phyloP scores from a whole-genome alignment of 2,329 filamentous ascomycete species.

The Venturia carpophila region DNA sequence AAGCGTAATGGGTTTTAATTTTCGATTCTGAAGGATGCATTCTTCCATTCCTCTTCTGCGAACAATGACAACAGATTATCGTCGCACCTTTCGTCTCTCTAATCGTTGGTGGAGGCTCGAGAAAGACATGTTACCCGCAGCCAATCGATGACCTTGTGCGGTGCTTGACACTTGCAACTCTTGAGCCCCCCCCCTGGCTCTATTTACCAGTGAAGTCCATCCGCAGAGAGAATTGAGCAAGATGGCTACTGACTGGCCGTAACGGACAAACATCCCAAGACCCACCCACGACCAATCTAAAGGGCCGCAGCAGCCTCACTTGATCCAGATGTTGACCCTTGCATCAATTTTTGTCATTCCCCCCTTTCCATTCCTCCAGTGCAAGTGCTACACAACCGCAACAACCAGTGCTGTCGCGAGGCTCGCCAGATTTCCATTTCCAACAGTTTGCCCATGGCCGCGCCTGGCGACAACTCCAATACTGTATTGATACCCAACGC shows the following conservation, averaged over 20 bases:
- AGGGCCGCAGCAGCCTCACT: no score
- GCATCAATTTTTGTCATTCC: neutral
- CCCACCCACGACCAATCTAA: no score
- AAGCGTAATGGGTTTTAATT: neutral
- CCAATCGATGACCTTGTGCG: neutral
- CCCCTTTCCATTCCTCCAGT: neutral
- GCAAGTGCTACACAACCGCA: neutral
- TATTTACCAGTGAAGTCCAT: no score
- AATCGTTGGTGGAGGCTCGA: neutral
- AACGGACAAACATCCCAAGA: no score
- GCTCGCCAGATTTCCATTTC: neutral
- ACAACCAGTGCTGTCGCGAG: neutral
- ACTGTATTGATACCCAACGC: neutral
- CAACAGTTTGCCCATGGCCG: neutral
- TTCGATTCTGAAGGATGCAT: neutral
- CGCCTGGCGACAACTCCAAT: neutral
- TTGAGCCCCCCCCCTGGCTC: no score
- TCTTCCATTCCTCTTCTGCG: neutral
- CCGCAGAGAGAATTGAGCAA: no score
- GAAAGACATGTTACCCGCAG: neutral
- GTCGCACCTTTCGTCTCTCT: neutral
- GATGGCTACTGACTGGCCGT: no score
- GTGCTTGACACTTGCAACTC: no score
- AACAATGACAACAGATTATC: neutral
- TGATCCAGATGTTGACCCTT: neutral